A percentile compares a stretch with the other conserved stretches of the same genome.
Evolutionary conservation across 2,329 filamentous ascomycete species (phyloP).

Genomic region (Neofusicoccum parvum): DNA sequence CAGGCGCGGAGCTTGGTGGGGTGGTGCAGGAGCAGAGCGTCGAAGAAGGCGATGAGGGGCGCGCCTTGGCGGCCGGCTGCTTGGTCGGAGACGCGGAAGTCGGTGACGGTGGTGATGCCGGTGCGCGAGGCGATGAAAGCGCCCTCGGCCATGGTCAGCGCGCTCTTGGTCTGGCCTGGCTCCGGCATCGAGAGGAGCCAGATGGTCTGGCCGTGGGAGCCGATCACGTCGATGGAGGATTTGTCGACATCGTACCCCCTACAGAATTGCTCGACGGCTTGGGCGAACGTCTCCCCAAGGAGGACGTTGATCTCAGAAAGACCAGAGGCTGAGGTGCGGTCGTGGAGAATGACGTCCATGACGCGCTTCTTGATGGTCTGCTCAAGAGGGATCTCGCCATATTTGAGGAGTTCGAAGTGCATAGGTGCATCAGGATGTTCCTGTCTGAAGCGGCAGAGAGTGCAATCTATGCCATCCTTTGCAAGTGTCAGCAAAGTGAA

Average conservation of each 20-base stretch:
- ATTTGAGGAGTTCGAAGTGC: slow-evolving; percentile 60
- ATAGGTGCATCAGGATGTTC: slow-evolving; percentile 54
- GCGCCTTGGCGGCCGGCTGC: slow-evolving; percentile 59
- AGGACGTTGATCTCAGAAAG: slow-evolving; percentile 60
- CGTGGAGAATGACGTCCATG: slow-evolving; percentile 59
- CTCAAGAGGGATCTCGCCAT: slow-evolving; percentile 59
- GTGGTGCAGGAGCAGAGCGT: slow-evolving; percentile 59
- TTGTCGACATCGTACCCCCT: slow-evolving; percentile 46
- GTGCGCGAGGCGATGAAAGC: slow-evolving; percentile 57
- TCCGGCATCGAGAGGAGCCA: slow-evolving; percentile 60
- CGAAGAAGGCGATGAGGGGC: slow-evolving; percentile 60
- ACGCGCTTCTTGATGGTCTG: slow-evolving; percentile 58
- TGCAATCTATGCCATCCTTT: slow-evolving; percentile 60
- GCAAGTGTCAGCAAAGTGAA: not conserved
- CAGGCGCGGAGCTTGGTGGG: slow-evolving; percentile 60
- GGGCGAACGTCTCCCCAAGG: slow-evolving; percentile 60
- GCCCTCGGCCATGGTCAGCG: slow-evolving; percentile 61
- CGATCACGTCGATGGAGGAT: slow-evolving; percentile 55
- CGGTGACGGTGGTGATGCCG: slow-evolving; percentile 61
- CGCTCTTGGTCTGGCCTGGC: slow-evolving; percentile 48
- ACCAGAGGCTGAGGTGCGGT: slow-evolving; percentile 56
- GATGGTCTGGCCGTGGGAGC: slow-evolving; percentile 62
- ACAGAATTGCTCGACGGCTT: slow-evolving; percentile 54
- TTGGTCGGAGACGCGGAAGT: slow-evolving; percentile 61
- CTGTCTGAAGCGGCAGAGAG: slow-evolving; percentile 60